These are phyloP conservation scores for Agastache rugosa DNA, from an alignment of 257 asterid species.

Conservation along the genomic window DNA sequence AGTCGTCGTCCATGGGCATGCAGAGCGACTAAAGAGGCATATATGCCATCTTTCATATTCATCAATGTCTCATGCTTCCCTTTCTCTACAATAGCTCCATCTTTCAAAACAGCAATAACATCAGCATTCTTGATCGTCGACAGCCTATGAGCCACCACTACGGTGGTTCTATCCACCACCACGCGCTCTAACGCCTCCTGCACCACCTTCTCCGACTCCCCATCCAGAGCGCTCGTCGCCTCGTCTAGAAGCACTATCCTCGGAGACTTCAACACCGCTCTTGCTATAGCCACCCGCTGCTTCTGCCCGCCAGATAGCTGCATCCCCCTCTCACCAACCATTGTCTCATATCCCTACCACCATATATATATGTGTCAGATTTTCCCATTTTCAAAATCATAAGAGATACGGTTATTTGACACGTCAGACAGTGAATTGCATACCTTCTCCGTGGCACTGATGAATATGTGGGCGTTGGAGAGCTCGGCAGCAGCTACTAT, in stretches of 20 bases:
- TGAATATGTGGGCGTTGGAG: not conserved
- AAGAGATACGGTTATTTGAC: too few relatives aligned
- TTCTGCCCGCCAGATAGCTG: conserved; percentile 65
- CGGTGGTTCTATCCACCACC: conserved; percentile 49
- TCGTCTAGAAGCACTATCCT: conserved; percentile 55
- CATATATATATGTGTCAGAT: not conserved
- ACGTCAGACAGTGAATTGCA: too few relatives aligned
- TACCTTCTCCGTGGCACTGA: conserved; percentile 41
- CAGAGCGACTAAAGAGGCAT: conserved; percentile 53
- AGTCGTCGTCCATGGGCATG: too few relatives aligned
- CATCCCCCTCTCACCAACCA: conserved; percentile 59
- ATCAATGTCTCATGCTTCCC: conserved; percentile 55
- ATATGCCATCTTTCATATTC: conserved; percentile 44
- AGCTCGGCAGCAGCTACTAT: not conserved
- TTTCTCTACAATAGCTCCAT: conserved; percentile 55
- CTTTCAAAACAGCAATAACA: conserved; percentile 49
- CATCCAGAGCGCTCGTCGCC: conserved; percentile 65
- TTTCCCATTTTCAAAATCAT: too few relatives aligned
- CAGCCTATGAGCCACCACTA: conserved; percentile 66
- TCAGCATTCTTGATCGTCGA: conserved; percentile 59
- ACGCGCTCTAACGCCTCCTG: conserved; percentile 55
- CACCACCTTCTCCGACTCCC: conserved; percentile 56
- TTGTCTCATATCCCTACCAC: conserved; percentile 53
- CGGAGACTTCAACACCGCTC: conserved; percentile 56
- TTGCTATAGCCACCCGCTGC: conserved; percentile 63